Evolutionary conservation across 495 filamentous ascomycete genomes (phyloP).

Genomic region (Pyrenula massariospora): DNA sequence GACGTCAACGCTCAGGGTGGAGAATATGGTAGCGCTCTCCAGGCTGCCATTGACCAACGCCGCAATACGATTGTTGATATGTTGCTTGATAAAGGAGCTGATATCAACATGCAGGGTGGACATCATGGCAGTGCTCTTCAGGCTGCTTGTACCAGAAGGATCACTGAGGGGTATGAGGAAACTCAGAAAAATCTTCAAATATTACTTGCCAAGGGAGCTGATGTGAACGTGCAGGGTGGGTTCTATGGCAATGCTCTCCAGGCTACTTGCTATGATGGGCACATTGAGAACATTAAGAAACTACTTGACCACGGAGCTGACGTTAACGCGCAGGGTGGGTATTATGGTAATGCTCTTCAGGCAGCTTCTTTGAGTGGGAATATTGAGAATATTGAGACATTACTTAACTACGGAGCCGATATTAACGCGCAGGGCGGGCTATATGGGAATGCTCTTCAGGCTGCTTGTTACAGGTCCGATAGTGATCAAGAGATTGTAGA

Average conservation of each 20-base stretch:
- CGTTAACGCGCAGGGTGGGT: too few species aligned
- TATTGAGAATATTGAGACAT: too few species aligned
- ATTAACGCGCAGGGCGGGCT: too few species aligned
- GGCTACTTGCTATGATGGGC: background rate
- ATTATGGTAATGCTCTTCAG: too few species aligned
- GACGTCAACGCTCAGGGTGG: background rate
- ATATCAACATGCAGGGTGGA: conserved; percentile 6
- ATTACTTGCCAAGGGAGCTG: conserved; percentile 13
- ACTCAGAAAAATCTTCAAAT: conserved; percentile 9
- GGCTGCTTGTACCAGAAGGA: too few species aligned
- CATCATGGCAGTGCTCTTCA: conserved; percentile 11
- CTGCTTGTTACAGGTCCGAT: background rate
- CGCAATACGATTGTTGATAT: conserved; percentile 1
- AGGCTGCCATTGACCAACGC: conserved; percentile 2
- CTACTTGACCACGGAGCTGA: conserved; percentile 11
- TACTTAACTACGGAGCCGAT: too few species aligned
- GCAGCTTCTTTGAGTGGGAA: too few species aligned
- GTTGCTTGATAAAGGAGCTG: conserved; percentile 5
- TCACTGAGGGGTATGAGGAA: background rate
- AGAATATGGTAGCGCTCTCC: background rate
- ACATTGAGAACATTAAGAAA: conserved; percentile 14
- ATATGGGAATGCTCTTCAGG: conserved; percentile 4
- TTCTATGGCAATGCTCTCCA: conserved; percentile 1
- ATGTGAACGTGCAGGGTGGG: background rate
- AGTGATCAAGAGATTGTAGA: background rate